phyloP scores from a whole-genome alignment of 768 basidiomycete genomes.

The Xerocomus potaroensis region DNA sequence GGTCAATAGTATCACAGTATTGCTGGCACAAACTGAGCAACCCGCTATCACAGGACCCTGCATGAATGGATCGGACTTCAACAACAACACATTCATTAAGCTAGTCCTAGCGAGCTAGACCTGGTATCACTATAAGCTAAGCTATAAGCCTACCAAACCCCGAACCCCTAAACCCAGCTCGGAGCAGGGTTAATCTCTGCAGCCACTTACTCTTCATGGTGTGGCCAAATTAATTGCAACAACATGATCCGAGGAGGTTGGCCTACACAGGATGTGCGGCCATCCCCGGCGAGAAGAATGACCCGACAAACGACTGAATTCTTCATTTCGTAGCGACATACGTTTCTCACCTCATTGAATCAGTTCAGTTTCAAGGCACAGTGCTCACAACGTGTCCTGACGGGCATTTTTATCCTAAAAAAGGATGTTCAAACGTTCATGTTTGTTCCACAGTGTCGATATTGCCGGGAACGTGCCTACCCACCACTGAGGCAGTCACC shows the following conservation, averaged over 20 bases:
- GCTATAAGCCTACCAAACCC: too few relatives aligned
- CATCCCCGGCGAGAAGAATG: neutral
- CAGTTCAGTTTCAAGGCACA: conserved; percentile 9
- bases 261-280: too few relatives aligned
- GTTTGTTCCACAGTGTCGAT: neutral
- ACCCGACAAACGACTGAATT: neutral
- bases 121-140: too few relatives aligned
- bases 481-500: neutral
- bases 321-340: conserved; percentile 2
- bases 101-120: neutral
- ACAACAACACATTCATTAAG: conserved; percentile 3
- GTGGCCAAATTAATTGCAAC: neutral
- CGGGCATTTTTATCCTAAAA: conserved; percentile 1
- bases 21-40: neutral
- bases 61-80: conserved; percentile 1
- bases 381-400: conserved; percentile 1
- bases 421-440: neutral
- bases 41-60: conserved; percentile 2
- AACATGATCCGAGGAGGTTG: conserved; percentile 16
- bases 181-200: too few relatives aligned
- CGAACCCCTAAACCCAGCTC: too few relatives aligned
- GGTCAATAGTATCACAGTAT: neutral
- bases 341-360: conserved; percentile 2
- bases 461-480: conserved; percentile 1
- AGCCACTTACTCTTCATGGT: neutral